Evolutionary conservation across 2,329 filamentous ascomycete genomes (phyloP), one percentile per base, ranked within the genome.

Genomic region (Sordariomycetes sp.): DNA sequence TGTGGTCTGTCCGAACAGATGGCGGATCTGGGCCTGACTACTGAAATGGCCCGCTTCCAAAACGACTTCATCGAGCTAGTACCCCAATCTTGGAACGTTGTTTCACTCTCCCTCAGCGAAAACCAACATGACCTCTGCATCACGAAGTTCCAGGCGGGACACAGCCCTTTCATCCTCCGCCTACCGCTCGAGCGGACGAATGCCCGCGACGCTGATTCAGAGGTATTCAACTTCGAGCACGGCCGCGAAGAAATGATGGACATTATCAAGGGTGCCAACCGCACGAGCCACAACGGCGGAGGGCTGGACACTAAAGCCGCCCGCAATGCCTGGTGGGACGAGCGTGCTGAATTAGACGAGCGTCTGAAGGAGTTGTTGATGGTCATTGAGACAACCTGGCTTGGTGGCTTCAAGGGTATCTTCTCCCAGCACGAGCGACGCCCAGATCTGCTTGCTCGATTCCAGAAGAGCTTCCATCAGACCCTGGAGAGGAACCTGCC

Each of bases 381-480:
- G 35, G 93, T 86, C 39, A 82, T 98, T 25, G 90, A 98, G 56
- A 82, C 84, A 40, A 79, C 92, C 16, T 98, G 92, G 92, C 74
- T 98, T 5, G 88, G 90, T 32, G 92, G 92, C 0, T 98, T 98
- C 68, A 82, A 79, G 37, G 88, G 90, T 12, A 81, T 98, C n/a
- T 90, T 98, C 50, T 88, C 86, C 2, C 82, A 85, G 35, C 74
- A 83, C 34, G 57, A 66, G 32, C 69, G 71, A 24, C 69, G 81
- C 15, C 62, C 73, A 1, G 70, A 79, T 18, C 63, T 85, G 9
- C 61, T 96, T 21, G 72, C 75, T 5, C 75, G 75, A 20, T 96
- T 98, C 52, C 77, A 86, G 21, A 77, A 74, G 50, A 75, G 74
- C 5, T 87, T 98, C 42, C 73, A 88, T 35, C 74, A 73, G 37